Conservation (phyloP, 148 eudicot genomes). For the Fagopyrum tataricum region DNA sequence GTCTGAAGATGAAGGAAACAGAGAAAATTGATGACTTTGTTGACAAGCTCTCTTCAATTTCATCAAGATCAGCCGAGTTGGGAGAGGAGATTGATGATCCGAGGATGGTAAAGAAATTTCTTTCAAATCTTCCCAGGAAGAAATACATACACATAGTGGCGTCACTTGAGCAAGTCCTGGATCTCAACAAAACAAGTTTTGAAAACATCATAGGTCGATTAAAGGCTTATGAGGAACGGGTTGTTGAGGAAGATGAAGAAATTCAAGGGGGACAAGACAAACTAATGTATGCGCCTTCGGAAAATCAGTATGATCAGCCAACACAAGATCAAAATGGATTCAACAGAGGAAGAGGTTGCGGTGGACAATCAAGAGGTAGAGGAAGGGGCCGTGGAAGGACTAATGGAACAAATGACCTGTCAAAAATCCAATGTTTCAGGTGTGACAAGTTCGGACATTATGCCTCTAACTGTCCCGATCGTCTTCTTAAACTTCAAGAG, state of each 20-base stretch:
- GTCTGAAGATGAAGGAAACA: background rate
- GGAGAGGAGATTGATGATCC: background rate
- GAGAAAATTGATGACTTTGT: background rate
- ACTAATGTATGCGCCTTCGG: background rate
- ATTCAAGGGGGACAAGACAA: background rate
- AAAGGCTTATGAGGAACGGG: background rate
- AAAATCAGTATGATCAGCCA: background rate
- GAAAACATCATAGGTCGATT: background rate
- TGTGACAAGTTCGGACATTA: slow-evolving; percentile 5
- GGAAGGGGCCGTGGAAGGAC: background rate
- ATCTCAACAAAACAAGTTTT: background rate
- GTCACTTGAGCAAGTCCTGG: background rate
- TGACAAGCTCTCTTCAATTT: background rate
- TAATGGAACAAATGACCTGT: background rate
- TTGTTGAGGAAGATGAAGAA: background rate
- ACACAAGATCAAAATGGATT: background rate
- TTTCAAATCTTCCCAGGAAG: background rate
- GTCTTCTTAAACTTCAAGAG: background rate
- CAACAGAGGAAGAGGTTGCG: background rate
- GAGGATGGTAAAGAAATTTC: background rate
- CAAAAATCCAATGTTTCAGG: background rate
- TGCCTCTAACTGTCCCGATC: slow-evolving; percentile 1
- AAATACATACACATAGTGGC: background rate
- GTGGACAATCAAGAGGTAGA: slow-evolving; percentile 1
- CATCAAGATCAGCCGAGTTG: background rate